Evolutionary conservation across 306 rosid species (phyloP).

Genomic region (Spatholobus suberectus): DNA sequence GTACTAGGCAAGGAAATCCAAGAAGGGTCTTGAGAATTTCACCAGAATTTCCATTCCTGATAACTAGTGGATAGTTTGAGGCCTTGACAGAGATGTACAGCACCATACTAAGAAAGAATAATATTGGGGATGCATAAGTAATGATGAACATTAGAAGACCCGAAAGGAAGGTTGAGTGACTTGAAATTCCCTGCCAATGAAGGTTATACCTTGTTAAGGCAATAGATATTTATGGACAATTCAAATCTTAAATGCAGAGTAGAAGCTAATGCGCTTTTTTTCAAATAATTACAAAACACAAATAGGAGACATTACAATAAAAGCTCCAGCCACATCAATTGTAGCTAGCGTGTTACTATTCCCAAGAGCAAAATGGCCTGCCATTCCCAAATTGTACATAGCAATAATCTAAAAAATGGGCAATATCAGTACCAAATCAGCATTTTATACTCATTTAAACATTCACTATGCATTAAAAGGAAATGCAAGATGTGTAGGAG

Average conservation of each 20-base stretch:
- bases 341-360: constrained; percentile 93
- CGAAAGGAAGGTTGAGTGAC: constrained; percentile 80
- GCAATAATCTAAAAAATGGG: constrained; percentile 60
- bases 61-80: constrained; percentile 38
- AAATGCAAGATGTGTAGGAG: constrained; percentile 20
- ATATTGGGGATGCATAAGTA: constrained; percentile 87
- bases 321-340: constrained; percentile 95
- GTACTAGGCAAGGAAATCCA: constrained; percentile 84
- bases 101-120: constrained; percentile 73
- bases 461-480: constrained; percentile 27
- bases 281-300: constrained; percentile 27
- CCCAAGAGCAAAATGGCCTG: constrained; percentile 94
- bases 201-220: constrained; percentile 44
- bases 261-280: constrained; percentile 1
- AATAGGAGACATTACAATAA: constrained; percentile 61
- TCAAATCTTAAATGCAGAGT: constrained; percentile 34
- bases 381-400: constrained; percentile 83
- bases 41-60: constrained; percentile 57
- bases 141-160: constrained; percentile 92
- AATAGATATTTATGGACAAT: constrained; percentile 30
- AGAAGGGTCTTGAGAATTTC: constrained; percentile 71
- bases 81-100: constrained; percentile 73
- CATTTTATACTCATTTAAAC: constrained; percentile 21
- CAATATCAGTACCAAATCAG: constrained; percentile 40
- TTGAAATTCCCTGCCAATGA: constrained; percentile 84